Base-by-base conservation (phyloP, 305 asterid species). In the Nicotiana rustica region DNA sequence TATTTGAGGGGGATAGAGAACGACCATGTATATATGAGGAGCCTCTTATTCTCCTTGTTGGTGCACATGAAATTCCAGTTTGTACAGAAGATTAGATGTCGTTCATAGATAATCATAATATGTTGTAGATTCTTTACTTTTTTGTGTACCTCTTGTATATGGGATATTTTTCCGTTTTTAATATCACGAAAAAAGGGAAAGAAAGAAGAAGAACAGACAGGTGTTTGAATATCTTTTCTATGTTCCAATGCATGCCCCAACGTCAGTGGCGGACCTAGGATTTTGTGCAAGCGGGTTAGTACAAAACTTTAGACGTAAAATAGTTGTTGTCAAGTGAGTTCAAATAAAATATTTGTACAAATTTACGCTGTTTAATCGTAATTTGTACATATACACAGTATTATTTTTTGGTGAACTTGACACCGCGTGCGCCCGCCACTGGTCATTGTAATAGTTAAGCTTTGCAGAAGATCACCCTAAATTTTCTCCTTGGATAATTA, bases 1-100 rank as follows among this genome's bases (percentile, higher is more conserved):
- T 64, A 64, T 64, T 64, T 64, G 69, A 64, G 36, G 67, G 67
- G 68, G 36, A 21, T 19, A 62, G 68, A 21, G 67, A 21, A 19
- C 5, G 33, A 61, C 29, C 19, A 8, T 61, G 31, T 59, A 6
- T 59, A 61, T 61, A 18, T 18, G 67, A 61, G 31, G 67, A 61
- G 33, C 67, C 31, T 18, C 67, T 61, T 19, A 61, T 61, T 61
- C 25, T 61, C 19, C 67, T 61, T 61, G 18, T 10, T 62, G 35
- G 36, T 21, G 68, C 68, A 21, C 68, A 25, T 64, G 36, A 25
- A 64, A 64, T 64, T 21, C 69, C 38, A 64, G 69, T 25, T 64
- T 64, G 69, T 62, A 21, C 29, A 64, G 69, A 64, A 64, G 36
- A 64, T 64, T 25, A 17, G 38, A 64, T 25, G 38, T 19, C 2